Base-by-base conservation (phyloP, 805 yeast genomes). In the Wickerhamomyces pijperi region DNA sequence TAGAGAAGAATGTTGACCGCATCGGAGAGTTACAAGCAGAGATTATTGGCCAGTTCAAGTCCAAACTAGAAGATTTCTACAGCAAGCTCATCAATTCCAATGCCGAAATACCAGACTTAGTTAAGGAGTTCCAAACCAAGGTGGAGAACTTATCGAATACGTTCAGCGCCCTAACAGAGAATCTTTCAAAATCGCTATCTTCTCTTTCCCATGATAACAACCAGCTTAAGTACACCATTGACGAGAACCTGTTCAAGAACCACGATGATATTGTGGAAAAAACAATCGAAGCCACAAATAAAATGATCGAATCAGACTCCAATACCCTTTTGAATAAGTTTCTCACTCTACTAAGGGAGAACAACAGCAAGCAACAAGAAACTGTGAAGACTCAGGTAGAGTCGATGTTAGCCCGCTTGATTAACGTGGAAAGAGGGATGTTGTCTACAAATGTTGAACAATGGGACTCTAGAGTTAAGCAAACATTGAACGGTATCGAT, bases 121-220 rank as follows among this genome's bases (percentile, higher is more conserved):
- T 57, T 25, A 38, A 47, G 17, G 47, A 46, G 9, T 38, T 56
- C 34, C 52, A 48, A 14, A 14, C 37, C 12, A 36, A 40, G n/a
- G 20, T 51, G 2, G 17, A 39, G 1, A 39, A 41, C 5, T 34
- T 54, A n/a, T 39, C 37, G 15, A 14, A 21, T 31, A 15, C 19
- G 12, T 7, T 31, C 15, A 15, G 14, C 8, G 19, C 11, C 5
- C 35, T 43, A 3, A 35, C 49, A 3, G 32, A 38, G 2, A 37
- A 36, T 5, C 42, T 47, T 32, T 46, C 47, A 11, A 2, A 34
- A 0, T 34, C 40, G 4, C 38, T 48, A 20, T 42, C 55, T 0
- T 42, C 38, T n/a, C 35, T 54, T 4, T 49, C 56, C 1, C 44
- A 42, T 35, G 53, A 54, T 18, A 54, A 53, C 39, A 53, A 53